phyloP scores from a whole-genome alignment of 306 rosid species.

The Glycyrrhiza uralensis region DNA sequence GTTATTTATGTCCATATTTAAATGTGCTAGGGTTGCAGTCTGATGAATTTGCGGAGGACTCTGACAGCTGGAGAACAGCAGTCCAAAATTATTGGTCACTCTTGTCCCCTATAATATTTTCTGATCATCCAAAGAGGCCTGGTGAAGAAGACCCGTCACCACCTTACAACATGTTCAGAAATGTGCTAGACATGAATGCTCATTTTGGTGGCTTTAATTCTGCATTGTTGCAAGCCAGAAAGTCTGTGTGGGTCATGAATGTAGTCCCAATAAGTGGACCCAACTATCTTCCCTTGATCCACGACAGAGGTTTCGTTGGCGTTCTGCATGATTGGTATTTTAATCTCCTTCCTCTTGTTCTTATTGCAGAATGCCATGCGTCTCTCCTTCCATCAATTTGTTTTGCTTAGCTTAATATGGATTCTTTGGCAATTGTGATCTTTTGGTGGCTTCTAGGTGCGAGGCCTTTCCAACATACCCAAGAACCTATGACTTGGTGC shows the following conservation, averaged over 20 bases:
- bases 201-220: conserved; percentile 80
- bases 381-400: neutral
- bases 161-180: conserved; percentile 93
- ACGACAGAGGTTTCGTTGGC: conserved; percentile 86
- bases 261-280: conserved; percentile 74
- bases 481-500: conserved; percentile 94
- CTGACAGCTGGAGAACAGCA: conserved; percentile 60
- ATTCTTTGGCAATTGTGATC: neutral
- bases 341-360: conserved; percentile 16
- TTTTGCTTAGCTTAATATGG: conserved; percentile 9
- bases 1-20: neutral
- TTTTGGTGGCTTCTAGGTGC: conserved; percentile 56
- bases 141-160: conserved; percentile 98
- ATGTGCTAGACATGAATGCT: conserved; percentile 94
- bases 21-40: conserved; percentile 55
- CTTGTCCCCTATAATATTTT: conserved; percentile 83
- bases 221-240: conserved; percentile 78
- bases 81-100: conserved; percentile 93
- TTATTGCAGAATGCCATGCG: neutral
- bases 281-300: conserved; percentile 81
- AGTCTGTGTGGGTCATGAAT: conserved; percentile 97
- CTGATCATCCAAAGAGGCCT: conserved; percentile 97
- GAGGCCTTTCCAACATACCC: conserved; percentile 96
- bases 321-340: conserved; percentile 91
- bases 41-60: conserved; percentile 71